A percentile compares a stretch with the other conserved stretches of the same genome.
phyloP scores from a whole-genome alignment of 208 protist species.

The Leishmania lainsoni region DNA sequence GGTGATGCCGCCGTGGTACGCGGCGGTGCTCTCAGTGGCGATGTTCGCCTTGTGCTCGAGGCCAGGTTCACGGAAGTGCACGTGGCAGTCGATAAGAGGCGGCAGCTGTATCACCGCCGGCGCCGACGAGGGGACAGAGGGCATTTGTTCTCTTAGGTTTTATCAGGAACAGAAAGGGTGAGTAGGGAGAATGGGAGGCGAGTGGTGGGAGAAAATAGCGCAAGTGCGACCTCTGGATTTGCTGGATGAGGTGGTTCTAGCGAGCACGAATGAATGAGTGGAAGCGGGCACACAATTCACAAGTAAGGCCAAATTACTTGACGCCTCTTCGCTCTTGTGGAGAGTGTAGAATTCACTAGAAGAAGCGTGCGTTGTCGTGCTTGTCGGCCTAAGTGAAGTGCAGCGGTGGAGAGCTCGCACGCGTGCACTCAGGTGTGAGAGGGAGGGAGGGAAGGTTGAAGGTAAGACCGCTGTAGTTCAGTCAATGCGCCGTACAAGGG shows the following conservation, averaged over 20 bases:
- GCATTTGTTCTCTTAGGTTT: constrained; percentile 6
- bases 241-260: too few species aligned
- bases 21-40: constrained; percentile 84
- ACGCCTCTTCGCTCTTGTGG: too few species aligned
- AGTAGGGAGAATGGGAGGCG: background rate
- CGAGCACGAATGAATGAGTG: too few species aligned
- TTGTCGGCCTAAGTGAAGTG: background rate
- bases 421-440: background rate
- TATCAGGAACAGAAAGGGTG: background rate
- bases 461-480: background rate
- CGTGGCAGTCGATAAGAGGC: constrained; percentile 93
- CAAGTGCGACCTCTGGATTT: too few species aligned
- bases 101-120: constrained; percentile 53
- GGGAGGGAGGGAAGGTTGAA: background rate
- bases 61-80: constrained; percentile 94
- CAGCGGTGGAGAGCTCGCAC: background rate
- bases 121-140: constrained; percentile 2
- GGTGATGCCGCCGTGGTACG: constrained; percentile 89
- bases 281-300: too few species aligned
- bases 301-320: too few species aligned
- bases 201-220: background rate
- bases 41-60: constrained; percentile 94
- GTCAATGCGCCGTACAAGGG: background rate
- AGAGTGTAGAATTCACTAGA: too few species aligned
- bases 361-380: too few species aligned